Percentiles rank a stretch among this genome's conserved stretches.
Conservation (phyloP, 2,329 filamentous ascomycete genomes). For the Diaporthe velutina region DNA sequence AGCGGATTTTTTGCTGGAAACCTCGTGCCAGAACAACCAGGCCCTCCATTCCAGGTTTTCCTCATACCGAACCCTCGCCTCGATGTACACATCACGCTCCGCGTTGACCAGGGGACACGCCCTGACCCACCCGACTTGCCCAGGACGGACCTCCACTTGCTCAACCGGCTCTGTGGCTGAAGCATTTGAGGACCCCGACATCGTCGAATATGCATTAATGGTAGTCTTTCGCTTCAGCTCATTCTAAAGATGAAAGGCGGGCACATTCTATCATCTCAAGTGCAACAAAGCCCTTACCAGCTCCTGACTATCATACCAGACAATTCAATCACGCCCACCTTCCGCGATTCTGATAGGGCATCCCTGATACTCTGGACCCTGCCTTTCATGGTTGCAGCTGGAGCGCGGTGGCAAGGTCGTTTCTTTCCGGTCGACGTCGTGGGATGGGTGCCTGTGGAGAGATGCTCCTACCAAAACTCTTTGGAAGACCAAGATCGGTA, state of each 20-base stretch:
- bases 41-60: constrained; percentile 30
- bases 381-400: constrained; percentile 20
- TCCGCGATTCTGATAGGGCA: constrained; percentile 13
- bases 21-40: constrained; percentile 35
- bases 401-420: not conserved
- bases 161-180: constrained; percentile 15
- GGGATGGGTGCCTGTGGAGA: constrained; percentile 19
- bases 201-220: constrained; percentile 37
- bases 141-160: not conserved
- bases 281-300: constrained; percentile 16
- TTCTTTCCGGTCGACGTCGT: constrained; percentile 30
- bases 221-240: constrained; percentile 34
- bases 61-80: constrained; percentile 45
- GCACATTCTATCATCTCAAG: not conserved
- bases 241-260: constrained; percentile 28
- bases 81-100: constrained; percentile 35
- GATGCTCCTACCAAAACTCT: constrained; percentile 30
- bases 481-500: constrained; percentile 36
- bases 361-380: constrained; percentile 6
- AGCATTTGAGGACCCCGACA: constrained; percentile 10
- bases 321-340: constrained; percentile 17
- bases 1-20: constrained; percentile 37
- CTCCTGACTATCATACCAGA: constrained; percentile 19
- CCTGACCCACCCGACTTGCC: constrained; percentile 10
- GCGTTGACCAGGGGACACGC: constrained; percentile 42